These are phyloP conservation scores for Raddia guianensis DNA, from an alignment of 176 grass and related monocot species.

Conservation along the genomic window DNA sequence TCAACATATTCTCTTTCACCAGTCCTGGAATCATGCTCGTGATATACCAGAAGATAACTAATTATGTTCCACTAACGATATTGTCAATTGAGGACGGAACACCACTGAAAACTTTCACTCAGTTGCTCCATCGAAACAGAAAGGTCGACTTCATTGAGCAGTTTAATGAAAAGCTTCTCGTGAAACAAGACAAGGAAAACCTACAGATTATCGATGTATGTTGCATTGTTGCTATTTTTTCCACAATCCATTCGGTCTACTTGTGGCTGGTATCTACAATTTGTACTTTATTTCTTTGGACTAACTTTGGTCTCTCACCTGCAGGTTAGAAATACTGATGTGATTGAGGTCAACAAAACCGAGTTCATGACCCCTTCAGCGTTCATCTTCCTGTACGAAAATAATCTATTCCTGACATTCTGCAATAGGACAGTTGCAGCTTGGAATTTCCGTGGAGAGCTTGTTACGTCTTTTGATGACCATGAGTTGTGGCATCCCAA, in stretches of 20 bases:
- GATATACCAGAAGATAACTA: slow-evolving; percentile 54
- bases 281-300: background rate
- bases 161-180: slow-evolving; percentile 75
- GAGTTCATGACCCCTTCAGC: slow-evolving; percentile 82
- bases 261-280: background rate
- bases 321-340: slow-evolving; percentile 62
- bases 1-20: slow-evolving; percentile 7
- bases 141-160: slow-evolving; percentile 84
- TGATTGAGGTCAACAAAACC: slow-evolving; percentile 66
- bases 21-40: slow-evolving; percentile 84
- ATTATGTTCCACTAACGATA: slow-evolving; percentile 59
- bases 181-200: slow-evolving; percentile 84
- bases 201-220: slow-evolving; percentile 77
- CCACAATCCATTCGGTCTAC: background rate
- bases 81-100: slow-evolving; percentile 77
- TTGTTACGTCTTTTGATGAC: slow-evolving; percentile 75
- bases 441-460: slow-evolving; percentile 73
- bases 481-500: slow-evolving; percentile 70
- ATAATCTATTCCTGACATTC: slow-evolving; percentile 75
- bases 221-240: background rate
- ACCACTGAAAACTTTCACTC: slow-evolving; percentile 65
- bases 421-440: slow-evolving; percentile 65
- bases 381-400: slow-evolving; percentile 81
- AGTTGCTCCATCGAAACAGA: slow-evolving; percentile 61
- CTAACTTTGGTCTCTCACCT: slow-evolving; percentile 34